Evolutionary conservation across 225 moss, liverwort and hornwort genomes (phyloP), one percentile per base, ranked within the genome.

Genomic region (Polytrichum commune): DNA sequence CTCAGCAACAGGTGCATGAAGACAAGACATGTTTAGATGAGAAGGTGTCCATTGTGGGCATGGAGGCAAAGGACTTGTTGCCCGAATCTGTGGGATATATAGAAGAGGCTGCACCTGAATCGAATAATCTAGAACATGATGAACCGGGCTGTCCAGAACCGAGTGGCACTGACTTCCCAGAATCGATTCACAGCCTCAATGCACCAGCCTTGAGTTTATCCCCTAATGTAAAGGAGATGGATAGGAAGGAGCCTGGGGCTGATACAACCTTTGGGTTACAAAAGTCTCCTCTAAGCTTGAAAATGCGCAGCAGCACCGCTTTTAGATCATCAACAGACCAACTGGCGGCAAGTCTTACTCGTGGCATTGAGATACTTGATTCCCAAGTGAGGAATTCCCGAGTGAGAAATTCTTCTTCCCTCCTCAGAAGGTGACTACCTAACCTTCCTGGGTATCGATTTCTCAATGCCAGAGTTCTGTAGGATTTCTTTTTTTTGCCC

Each of bases 351-450:
- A 92, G 86, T 73, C 84, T 96, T 32, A 89, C 85, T 18, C 93
- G 96, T 30, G 96, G 96, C 32, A 72, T 89, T 69, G 88, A 96
- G 73, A 92, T 96, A 71, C 89, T 96, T 64, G 93, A 92, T 53
- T 84, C 70, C 22, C 91, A 82, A 19, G 84, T 83, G 4, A 46
- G 46, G 1, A 46, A 90, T 53, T 84, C 70, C 20, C 91, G 83
- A n/a, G 84, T 83, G 2, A 75, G 85, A 19, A 81, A 65, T 20
- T 89, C 96, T 9, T 60, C 83, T 55, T 78, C 86, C 60, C 77
- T 73, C 6, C 53, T 76, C 18, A 76, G 82, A 28, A 85, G 88
- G 80, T 91, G 13, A n/a, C 9, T 18, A 66, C 18, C 13, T 24
- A 24, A 62, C 18, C 54, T 25, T 72, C 38, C 16, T 55, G 9